Base-by-base conservation (phyloP, 2,329 filamentous ascomycete species). In the Aspergillus thermomutatus region DNA sequence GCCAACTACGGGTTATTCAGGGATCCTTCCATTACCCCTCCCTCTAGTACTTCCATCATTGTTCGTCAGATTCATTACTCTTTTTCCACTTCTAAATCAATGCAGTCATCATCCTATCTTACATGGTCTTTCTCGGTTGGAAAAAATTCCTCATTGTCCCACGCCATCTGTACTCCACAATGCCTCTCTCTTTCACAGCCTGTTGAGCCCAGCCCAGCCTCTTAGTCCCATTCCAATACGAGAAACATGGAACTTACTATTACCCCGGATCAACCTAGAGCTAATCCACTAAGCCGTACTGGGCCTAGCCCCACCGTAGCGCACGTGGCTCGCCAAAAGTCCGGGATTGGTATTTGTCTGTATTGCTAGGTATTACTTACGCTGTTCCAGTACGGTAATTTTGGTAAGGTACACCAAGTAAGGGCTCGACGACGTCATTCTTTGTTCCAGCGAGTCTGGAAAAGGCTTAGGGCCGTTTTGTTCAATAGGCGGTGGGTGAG, bases 321-420 rank as follows among this genome's bases (percentile, higher is more conserved):
- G 59, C 62, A 66, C 64, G 64, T 66, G 62, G 64, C 62, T 60
- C 50, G 52, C 53, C 57, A 43, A 55, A 48, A 57, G 19, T 25
- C 26, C 40, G 25, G 43, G 40, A 53, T 49, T 37, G 54, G 54
- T 48, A 56, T 25, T 21, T 49, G 49, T 4, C 23, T 11, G 49
- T 50, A 54, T 34, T 49, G 21, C 10, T 3, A 47, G 17, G 17
- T n/a, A 46, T 31, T 53, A 21, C 23, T 37, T 53, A 53, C 52
- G 10, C 2, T 9, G 19, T 46, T 34, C 19, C 2, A 4, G 6
- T 28, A 49, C 10, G 11, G 43, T 21, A 43, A 43, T 43, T 21
- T 10, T 21, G 31, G 50, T 28, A 45, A 25, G 25, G 27, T 34
- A 47, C 37, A 23, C 27, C 17, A 52, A 53, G 47, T 50, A 55